phyloP scores from a whole-genome alignment of 371 early-diverging fungal species.

The Mucor indicus region DNA sequence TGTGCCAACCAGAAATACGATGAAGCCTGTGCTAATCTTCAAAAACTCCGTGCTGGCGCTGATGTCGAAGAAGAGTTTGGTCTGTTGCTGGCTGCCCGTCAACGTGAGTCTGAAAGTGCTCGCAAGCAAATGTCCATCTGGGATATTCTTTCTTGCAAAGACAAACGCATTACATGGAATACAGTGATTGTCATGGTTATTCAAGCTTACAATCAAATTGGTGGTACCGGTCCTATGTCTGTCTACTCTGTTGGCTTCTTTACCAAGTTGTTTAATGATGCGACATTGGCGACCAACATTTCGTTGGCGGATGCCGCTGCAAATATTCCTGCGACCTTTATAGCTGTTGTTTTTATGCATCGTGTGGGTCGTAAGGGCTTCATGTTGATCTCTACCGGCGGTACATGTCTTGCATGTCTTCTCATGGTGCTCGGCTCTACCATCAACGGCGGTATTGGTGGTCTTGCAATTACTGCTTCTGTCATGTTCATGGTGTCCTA shows the following conservation, averaged over 20 bases:
- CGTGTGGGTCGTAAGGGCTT: constrained; percentile 44
- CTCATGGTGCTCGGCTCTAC: constrained; percentile 37
- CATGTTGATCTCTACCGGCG: constrained; percentile 39
- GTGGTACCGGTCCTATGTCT: constrained; percentile 50
- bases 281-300: constrained; percentile 29
- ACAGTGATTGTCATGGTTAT: constrained; percentile 41
- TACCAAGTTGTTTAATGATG: constrained; percentile 30
- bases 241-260: constrained; percentile 43
- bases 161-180: constrained; percentile 31
- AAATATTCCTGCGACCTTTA: constrained; percentile 33
- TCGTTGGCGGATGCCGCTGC: constrained; percentile 41
- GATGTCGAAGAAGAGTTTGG: constrained; percentile 39
- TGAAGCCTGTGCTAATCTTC: constrained; percentile 55
- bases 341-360: constrained; percentile 36
- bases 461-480: constrained; percentile 37
- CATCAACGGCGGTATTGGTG: constrained; percentile 17
- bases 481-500: constrained; percentile 38
- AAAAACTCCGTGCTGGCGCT: constrained; percentile 52
- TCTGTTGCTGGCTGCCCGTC: constrained; percentile 28
- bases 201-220: constrained; percentile 48
- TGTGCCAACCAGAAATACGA: constrained; percentile 49
- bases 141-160: constrained; percentile 37
- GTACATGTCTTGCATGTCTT: constrained; percentile 35
- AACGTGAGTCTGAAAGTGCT: constrained; percentile 29
- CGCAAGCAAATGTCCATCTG: constrained; percentile 30